Evolutionary conservation across 2,329 filamentous ascomycete species (phyloP).

Genomic region (Aureobasidium sp.): DNA sequence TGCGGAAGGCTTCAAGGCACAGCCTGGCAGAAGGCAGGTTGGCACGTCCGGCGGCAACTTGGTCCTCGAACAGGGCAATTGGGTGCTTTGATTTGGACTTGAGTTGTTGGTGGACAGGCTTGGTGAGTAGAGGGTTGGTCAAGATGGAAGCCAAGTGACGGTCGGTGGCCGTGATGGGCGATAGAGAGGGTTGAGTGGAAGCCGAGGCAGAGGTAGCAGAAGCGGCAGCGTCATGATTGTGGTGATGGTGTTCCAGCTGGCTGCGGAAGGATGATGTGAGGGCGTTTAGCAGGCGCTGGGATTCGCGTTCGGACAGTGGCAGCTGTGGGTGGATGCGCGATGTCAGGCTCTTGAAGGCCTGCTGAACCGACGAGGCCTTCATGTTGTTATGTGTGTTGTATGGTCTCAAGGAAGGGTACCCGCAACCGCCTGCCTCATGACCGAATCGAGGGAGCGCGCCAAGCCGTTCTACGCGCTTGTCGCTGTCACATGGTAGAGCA

Average conservation of each 20-base stretch:
- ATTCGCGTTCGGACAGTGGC: conserved; percentile 50
- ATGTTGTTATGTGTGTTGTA: conserved; percentile 30
- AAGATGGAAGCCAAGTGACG: conserved; percentile 44
- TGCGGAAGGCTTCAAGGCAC: conserved; percentile 29
- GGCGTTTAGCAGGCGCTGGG: conserved; percentile 49
- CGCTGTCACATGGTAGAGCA: neutral
- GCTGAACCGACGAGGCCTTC: conserved; percentile 42
- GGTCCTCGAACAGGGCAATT: conserved; percentile 33
- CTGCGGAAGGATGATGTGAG: conserved; percentile 56
- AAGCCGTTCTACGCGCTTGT: neutral
- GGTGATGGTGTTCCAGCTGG: conserved; percentile 52
- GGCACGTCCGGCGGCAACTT: conserved; percentile 31
- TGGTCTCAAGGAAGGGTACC: neutral
- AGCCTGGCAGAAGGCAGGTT: conserved; percentile 30
- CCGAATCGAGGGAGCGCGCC: neutral
- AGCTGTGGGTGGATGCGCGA: conserved; percentile 46
- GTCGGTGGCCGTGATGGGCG: conserved; percentile 25
- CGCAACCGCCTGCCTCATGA: conserved; percentile 1
- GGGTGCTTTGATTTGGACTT: conserved; percentile 28
- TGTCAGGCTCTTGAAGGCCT: conserved; percentile 40
- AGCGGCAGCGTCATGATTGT: conserved; percentile 29
- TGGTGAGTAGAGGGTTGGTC: conserved; percentile 41
- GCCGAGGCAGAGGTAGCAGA: neutral
- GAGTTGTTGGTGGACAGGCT: conserved; percentile 19
- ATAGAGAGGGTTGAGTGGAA: neutral